These are phyloP conservation scores for Nepenthes gracilis DNA, from an alignment of 148 eudicot genomes.

Conservation along the genomic window DNA sequence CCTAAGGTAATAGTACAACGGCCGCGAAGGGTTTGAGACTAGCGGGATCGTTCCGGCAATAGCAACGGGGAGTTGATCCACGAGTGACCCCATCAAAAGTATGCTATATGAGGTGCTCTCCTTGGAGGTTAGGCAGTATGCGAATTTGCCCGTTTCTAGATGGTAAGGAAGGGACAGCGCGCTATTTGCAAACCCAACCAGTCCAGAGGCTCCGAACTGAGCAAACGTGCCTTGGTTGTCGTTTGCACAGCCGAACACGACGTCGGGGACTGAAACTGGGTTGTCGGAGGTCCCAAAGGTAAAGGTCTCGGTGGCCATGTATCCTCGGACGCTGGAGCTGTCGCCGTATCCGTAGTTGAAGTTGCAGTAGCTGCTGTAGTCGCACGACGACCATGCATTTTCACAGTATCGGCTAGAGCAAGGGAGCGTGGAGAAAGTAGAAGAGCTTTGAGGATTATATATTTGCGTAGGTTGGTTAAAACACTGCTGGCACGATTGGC, in stretches of 20 bases:
- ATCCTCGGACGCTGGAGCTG: constrained; percentile 23
- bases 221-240: constrained; percentile 18
- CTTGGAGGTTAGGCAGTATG: too few species aligned
- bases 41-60: too few species aligned
- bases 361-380: not conserved
- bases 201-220: constrained; percentile 17
- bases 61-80: too few species aligned
- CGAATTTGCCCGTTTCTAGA: too few species aligned
- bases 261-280: constrained; percentile 8
- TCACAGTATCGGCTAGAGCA: constrained; percentile 10
- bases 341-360: constrained; percentile 20
- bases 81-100: too few species aligned
- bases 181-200: constrained; percentile 26
- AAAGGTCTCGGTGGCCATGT: constrained; percentile 26
- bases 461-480: constrained; percentile 21
- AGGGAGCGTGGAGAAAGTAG: constrained; percentile 12
- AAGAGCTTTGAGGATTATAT: constrained; percentile 25
- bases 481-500: constrained; percentile 40
- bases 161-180: too few species aligned
- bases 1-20: too few species aligned
- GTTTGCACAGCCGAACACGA: constrained; percentile 35
- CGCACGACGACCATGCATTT: not conserved
- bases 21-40: too few species aligned
- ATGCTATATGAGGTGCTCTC: too few species aligned
- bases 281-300: constrained; percentile 8